A percentile compares a stretch with the other conserved stretches of the same genome.
These are phyloP conservation scores for Coemansia sp. DNA, from an alignment of 192 early-diverging fungal species.

Conservation along the genomic window DNA sequence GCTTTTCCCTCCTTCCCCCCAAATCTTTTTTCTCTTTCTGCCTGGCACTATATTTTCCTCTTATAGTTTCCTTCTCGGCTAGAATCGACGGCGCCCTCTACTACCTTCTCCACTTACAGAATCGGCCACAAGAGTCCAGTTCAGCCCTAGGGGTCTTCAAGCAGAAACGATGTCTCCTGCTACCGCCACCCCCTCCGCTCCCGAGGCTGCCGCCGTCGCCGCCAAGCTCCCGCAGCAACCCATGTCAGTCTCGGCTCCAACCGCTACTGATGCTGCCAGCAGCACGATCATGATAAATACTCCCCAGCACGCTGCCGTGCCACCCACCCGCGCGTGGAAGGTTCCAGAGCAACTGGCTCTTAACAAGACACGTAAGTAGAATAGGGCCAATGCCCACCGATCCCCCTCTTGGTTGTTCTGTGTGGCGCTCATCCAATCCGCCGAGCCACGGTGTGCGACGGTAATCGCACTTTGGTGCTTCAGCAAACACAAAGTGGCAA, in stretches of 20 bases:
- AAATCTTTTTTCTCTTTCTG: background rate
- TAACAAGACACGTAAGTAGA: conserved; percentile 41
- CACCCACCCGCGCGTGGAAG: conserved; percentile 61
- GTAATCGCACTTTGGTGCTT: conserved; percentile 6
- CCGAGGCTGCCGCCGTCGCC: conserved; percentile 9
- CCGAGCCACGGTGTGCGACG: background rate
- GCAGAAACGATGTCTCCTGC: conserved; percentile 38
- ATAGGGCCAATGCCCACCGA: background rate
- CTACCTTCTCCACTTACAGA: background rate
- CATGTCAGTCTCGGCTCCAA: background rate
- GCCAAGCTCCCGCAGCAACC: conserved; percentile 12
- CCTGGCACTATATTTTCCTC: conserved; percentile 6
- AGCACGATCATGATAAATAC: conserved; percentile 5
- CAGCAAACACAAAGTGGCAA: background rate
- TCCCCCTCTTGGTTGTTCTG: background rate
- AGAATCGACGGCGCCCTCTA: conserved; percentile 8
- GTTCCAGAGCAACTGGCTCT: conserved; percentile 41
- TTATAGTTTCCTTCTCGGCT: conserved; percentile 8
- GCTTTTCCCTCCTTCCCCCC: background rate
- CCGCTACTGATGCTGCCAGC: background rate
- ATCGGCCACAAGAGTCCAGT: conserved; percentile 7
- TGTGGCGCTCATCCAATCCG: background rate
- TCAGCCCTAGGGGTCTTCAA: conserved; percentile 1
- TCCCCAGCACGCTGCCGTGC: conserved; percentile 23
- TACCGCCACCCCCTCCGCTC: conserved; percentile 18